Conservation (phyloP, 352 stramenopile genomes). For the Blastocystis sp. region DNA sequence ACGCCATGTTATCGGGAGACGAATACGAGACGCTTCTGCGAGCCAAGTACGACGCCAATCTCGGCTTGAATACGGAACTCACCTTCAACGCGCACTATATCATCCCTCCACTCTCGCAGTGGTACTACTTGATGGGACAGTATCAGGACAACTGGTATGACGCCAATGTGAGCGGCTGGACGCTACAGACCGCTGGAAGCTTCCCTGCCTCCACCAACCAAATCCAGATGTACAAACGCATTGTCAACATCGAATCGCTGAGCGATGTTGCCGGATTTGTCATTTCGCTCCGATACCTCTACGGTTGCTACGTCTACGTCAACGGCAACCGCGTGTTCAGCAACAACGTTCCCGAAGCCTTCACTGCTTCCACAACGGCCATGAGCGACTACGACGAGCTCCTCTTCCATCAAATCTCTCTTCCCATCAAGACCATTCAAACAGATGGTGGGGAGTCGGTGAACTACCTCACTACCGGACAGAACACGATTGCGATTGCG, state of each 20-base stretch:
- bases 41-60: not conserved
- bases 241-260: not conserved
- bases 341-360: not conserved
- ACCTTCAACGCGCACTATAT: not conserved
- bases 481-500: slow-evolving; percentile 20
- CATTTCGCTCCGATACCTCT: slow-evolving; percentile 24
- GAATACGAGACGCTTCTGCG: slow-evolving; percentile 11
- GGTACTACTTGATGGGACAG: slow-evolving; percentile 38
- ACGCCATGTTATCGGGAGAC: not conserved
- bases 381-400: not conserved
- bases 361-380: not conserved
- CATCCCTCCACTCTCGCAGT: not conserved
- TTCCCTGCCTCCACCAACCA: slow-evolving; percentile 5
- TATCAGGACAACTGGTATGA: not conserved
- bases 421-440: slow-evolving; percentile 6
- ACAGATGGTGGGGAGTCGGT: not conserved
- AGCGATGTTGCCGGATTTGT: slow-evolving; percentile 15
- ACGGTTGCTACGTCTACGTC: not conserved
- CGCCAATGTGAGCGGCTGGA: not conserved
- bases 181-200: not conserved
- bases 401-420: not conserved
- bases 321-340: slow-evolving; percentile 6
- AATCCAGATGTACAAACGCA: slow-evolving; percentile 36
- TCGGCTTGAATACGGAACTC: not conserved
- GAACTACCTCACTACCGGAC: not conserved